These are phyloP conservation scores for Wallemia hederae DNA, from an alignment of 1,284 basidiomycete species.

Conservation along the genomic window DNA sequence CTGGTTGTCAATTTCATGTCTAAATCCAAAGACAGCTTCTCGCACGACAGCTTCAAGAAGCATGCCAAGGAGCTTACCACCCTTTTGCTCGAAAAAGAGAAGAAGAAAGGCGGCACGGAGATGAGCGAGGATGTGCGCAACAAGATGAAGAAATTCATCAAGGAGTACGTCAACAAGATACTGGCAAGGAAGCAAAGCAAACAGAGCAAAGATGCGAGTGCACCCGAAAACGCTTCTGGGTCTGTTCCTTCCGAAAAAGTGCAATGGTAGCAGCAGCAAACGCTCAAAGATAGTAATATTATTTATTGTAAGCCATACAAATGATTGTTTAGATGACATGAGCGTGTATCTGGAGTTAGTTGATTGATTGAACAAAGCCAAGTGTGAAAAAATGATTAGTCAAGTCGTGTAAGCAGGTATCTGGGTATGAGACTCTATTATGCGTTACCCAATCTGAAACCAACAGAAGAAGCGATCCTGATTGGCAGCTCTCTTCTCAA, in stretches of 20 bases:
- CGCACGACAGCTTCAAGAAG: slow-evolving; percentile 68
- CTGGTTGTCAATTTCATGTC: slow-evolving; percentile 77
- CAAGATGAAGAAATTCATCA: slow-evolving; percentile 82
- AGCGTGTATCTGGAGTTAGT: too few relatives aligned
- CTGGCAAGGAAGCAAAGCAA: background rate
- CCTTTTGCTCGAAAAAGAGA: slow-evolving; percentile 69
- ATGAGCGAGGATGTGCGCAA: slow-evolving; percentile 56
- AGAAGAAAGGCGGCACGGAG: slow-evolving; percentile 38
- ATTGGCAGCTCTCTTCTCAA: background rate
- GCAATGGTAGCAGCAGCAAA: too few relatives aligned
- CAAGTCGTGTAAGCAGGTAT: background rate
- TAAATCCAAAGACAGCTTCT: slow-evolving; percentile 52
- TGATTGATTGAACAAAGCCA: too few relatives aligned
- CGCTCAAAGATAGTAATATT: too few relatives aligned
- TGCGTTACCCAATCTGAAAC: background rate
- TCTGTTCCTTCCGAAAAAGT: too few relatives aligned
- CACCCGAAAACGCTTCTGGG: too few relatives aligned
- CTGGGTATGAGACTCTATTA: background rate
- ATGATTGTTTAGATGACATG: too few relatives aligned
- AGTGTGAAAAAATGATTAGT: too few relatives aligned
- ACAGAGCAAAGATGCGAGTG: too few relatives aligned
- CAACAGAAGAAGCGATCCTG: background rate
- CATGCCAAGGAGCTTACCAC: slow-evolving; percentile 81
- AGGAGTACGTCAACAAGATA: slow-evolving; percentile 51
- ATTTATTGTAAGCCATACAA: too few relatives aligned